These are phyloP conservation scores for Trichophyton rubrum DNA, from an alignment of 2,329 filamentous ascomycete genomes.

Conservation along the genomic window DNA sequence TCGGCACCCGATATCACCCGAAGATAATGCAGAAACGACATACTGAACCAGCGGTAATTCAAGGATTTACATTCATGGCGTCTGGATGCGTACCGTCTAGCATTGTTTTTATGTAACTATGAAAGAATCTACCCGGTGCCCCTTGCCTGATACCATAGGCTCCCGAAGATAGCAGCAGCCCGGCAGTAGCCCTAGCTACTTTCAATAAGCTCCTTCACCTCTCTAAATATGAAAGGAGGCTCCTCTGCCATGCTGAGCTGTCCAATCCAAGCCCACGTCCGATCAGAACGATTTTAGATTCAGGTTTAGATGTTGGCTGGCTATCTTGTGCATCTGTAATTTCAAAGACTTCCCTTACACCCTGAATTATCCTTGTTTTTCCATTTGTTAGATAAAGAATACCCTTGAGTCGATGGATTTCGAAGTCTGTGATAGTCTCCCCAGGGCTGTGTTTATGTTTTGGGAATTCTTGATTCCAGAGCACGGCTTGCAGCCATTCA, in stretches of 20 bases:
- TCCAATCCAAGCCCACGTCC: constrained; percentile 30
- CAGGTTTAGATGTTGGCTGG: constrained; percentile 14
- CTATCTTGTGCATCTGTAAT: constrained; percentile 51
- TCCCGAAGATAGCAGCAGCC: no score
- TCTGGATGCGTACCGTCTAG: background rate
- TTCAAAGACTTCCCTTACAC: constrained; percentile 87
- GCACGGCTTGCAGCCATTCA: constrained; percentile 64
- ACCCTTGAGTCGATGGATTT: constrained; percentile 82
- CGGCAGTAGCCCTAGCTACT: no score
- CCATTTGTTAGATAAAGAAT: constrained; percentile 51
- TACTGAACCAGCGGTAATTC: background rate
- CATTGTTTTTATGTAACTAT: background rate
- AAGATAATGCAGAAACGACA: background rate
- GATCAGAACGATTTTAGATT: constrained; percentile 38
- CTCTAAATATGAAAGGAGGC: constrained; percentile 15
- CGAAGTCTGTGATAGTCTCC: constrained; percentile 40
- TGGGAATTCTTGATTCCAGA: constrained; percentile 56
- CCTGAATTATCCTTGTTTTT: constrained; percentile 67
- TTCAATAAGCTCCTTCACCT: background rate
- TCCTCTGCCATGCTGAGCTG: constrained; percentile 24
- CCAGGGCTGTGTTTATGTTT: background rate
- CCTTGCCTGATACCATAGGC: background rate
- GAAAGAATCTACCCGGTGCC: background rate
- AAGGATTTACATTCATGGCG: background rate
- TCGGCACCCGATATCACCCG: background rate